These are phyloP conservation scores for Penicillium sp. DNA, from an alignment of 2,329 filamentous ascomycete genomes.

Conservation along the genomic window DNA sequence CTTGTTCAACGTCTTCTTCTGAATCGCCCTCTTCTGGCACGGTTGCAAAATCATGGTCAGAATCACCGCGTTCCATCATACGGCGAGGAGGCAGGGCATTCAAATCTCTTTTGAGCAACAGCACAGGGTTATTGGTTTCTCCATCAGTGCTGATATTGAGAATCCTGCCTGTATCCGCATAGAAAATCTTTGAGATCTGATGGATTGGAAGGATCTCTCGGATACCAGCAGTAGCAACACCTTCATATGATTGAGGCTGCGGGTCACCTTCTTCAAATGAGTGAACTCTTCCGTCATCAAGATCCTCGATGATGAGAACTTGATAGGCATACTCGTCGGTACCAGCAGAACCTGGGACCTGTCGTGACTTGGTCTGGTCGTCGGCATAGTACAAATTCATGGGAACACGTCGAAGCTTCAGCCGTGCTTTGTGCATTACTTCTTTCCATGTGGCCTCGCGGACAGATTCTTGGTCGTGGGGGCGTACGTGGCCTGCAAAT, in stretches of 20 bases:
- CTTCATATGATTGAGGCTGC: slow-evolving; percentile 56
- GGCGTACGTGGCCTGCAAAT: slow-evolving; percentile 69
- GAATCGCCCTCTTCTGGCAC: slow-evolving; percentile 31
- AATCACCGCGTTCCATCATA: slow-evolving; percentile 50
- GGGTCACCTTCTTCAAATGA: slow-evolving; percentile 57
- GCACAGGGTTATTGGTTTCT: slow-evolving; percentile 65
- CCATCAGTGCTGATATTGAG: slow-evolving; percentile 71
- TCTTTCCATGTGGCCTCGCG: slow-evolving; percentile 85
- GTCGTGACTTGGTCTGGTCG: slow-evolving; percentile 10
- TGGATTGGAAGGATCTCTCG: slow-evolving; percentile 64
- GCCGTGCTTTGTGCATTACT: slow-evolving; percentile 84
- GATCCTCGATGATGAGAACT: slow-evolving; percentile 74
- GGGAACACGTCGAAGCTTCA: slow-evolving; percentile 71
- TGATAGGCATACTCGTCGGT: slow-evolving; percentile 70
- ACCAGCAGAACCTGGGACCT: slow-evolving; percentile 41
- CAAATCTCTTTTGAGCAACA: slow-evolving; percentile 67
- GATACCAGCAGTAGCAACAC: slow-evolving; percentile 58
- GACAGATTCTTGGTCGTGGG: slow-evolving; percentile 53
- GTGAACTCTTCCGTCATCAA: slow-evolving; percentile 66
- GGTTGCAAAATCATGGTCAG: slow-evolving; percentile 29
- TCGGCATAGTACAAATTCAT: slow-evolving; percentile 44
- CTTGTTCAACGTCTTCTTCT: slow-evolving; percentile 39
- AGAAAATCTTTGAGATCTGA: slow-evolving; percentile 84
- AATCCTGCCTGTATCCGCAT: slow-evolving; percentile 83
- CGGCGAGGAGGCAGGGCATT: slow-evolving; percentile 58